A percentile compares a stretch with the other conserved stretches of the same genome.
Conservation (phyloP, 345 rosid genomes). For the Eutrema japonicum region DNA sequence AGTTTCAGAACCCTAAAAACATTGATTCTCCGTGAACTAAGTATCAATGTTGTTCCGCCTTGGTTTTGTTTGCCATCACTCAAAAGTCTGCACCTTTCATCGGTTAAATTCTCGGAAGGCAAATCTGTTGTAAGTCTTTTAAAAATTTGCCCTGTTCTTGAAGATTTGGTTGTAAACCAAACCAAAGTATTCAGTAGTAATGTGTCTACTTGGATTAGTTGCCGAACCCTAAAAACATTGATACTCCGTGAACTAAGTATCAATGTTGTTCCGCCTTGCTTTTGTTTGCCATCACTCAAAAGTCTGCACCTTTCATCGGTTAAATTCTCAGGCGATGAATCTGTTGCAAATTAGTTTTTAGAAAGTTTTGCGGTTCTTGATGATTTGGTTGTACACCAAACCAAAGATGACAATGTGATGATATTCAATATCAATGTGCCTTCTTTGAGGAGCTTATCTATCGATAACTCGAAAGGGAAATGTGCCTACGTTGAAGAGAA, state of each 20-base stretch:
- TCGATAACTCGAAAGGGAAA: neutral
- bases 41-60: too few relatives aligned
- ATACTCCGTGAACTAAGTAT: neutral
- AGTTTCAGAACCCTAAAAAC: too few relatives aligned
- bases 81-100: too few relatives aligned
- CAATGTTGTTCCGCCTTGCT: neutral
- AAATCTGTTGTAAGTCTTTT: too few relatives aligned
- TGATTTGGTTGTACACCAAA: neutral
- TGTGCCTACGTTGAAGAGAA: neutral
- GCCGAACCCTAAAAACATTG: slow-evolving; percentile 3
- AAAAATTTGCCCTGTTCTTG: too few relatives aligned
- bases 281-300: slow-evolving; percentile 13
- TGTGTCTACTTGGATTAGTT: too few relatives aligned
- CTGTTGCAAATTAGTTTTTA: slow-evolving; percentile 1
- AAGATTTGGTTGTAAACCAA: too few relatives aligned
- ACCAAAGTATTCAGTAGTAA: too few relatives aligned
- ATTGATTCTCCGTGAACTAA: too few relatives aligned
- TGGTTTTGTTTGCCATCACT: too few relatives aligned
- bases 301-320: slow-evolving; percentile 5
- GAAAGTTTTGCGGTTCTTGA: neutral
- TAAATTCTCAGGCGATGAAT: neutral
- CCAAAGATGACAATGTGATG: too few relatives aligned
- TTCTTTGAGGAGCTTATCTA: slow-evolving; percentile 1
- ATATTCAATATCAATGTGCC: neutral
- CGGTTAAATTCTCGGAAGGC: too few relatives aligned